These are phyloP conservation scores for Serendipita sp. DNA, from an alignment of 768 basidiomycete genomes.

Conservation along the genomic window DNA sequence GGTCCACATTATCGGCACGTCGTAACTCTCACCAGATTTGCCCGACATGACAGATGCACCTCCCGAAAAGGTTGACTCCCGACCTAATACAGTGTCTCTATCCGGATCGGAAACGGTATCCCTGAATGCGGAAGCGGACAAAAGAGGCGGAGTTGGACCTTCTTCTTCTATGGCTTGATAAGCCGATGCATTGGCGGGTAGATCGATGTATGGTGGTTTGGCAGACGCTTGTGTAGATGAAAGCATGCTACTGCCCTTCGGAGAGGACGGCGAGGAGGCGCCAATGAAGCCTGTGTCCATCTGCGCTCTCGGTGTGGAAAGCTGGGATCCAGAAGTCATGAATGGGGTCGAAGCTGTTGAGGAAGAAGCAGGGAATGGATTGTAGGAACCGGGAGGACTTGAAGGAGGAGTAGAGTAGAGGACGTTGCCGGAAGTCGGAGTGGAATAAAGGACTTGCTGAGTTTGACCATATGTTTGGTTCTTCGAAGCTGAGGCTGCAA, in stretches of 20 bases:
- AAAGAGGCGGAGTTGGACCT: neutral
- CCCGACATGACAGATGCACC: neutral
- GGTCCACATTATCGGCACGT: slow-evolving; percentile 3
- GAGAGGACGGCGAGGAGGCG: too few species aligned
- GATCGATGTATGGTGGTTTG: neutral
- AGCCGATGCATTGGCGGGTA: neutral
- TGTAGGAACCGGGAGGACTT: neutral
- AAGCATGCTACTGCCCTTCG: too few species aligned
- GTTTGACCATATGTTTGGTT: neutral
- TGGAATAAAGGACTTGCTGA: neutral
- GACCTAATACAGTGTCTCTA: neutral
- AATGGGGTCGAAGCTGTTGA: neutral
- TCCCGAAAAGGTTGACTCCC: neutral
- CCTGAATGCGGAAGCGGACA: neutral
- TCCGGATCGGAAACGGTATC: neutral
- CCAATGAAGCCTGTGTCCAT: too few species aligned
- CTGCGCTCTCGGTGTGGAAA: neutral
- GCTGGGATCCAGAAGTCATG: neutral
- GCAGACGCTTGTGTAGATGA: neutral
- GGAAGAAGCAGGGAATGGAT: neutral
- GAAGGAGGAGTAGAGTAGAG: neutral
- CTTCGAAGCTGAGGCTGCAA: neutral
- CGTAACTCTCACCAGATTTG: neutral
- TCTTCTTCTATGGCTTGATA: neutral
- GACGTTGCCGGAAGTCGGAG: neutral